Base-by-base conservation (phyloP, 2,329 filamentous ascomycete species). In the Diplodia corticola region DNA sequence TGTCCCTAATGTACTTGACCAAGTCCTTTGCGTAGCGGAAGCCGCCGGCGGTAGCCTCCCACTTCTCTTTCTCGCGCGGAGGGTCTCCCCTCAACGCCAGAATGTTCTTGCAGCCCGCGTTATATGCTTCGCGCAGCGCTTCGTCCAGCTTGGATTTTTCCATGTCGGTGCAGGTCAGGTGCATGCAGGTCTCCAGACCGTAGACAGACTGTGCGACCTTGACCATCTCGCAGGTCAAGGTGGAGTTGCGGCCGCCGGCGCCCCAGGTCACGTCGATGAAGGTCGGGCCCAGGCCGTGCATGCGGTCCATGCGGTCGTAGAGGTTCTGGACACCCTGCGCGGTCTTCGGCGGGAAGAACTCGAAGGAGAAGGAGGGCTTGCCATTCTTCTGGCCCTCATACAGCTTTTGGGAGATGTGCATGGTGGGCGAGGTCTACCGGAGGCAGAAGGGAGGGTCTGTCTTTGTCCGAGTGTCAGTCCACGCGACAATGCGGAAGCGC, bases 251-350 rank as follows among this genome's bases (percentile, higher is more conserved):
- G 55, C 95, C 95, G 71, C 95, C 95, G 63, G 95, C 95, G 69
- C 96, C 96, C 95, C 95, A 99, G 69, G 95, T 99, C 75, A 99
- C 91, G 80, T 99, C 95, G 78, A 99, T 93, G 83, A 99, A 99
- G 75, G 93, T 90, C 69, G 94, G 95, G 1, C 93, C 95, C 69
- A 96, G 87, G 74, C 90, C 88, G 80, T 97, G 93, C 95, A 99
- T 99, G 80, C 93, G 93, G 81, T 99, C 95, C 91, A 99, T 98
- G 72, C 95, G 92, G 73, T 99, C 95, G 84, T 99, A 99, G 67
- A 99, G 89, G 79, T 99, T 99, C 82, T 99, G 95, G 13, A 99
- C 94, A 85, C 95, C 95, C 77, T 95, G 92, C 12, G 92, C 91
- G 7, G 95, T 99, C 83, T 99, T 99, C 46, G 95, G 95, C 61